Percentiles rank a stretch among this genome's conserved stretches.
phyloP scores from a whole-genome alignment of 345 rosid genomes.

The Draba incana region DNA sequence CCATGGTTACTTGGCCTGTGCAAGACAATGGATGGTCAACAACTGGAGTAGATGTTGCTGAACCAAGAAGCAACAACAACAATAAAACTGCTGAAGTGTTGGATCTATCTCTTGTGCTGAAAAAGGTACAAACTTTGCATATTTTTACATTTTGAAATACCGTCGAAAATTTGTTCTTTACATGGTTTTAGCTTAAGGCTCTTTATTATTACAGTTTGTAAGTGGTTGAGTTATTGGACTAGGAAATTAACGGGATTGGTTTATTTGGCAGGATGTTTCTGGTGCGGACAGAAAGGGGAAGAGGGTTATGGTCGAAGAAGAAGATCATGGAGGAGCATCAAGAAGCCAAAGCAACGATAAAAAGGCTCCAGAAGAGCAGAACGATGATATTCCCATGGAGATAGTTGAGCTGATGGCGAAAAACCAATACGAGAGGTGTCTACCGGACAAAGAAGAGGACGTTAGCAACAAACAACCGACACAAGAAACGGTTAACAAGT shows the following conservation, averaged over 20 bases:
- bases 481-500: conserved; percentile 42
- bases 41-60: conserved; percentile 40
- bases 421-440: conserved; percentile 85
- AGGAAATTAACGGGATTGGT: conserved; percentile 22
- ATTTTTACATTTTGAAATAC: not conserved
- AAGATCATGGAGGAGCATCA: conserved; percentile 42
- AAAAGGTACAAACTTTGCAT: conserved; percentile 52
- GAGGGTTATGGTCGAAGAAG: conserved; percentile 43
- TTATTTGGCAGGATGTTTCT: conserved; percentile 58
- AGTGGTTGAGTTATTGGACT: not conserved
- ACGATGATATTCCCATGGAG: conserved; percentile 95
- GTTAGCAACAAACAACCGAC: conserved; percentile 38
- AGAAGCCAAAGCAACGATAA: conserved; percentile 44
- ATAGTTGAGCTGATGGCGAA: conserved; percentile 95
- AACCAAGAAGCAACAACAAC: conserved; percentile 39
- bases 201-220: not conserved
- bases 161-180: not conserved
- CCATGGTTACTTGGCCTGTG: too few species aligned
- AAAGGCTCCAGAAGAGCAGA: conserved; percentile 61
- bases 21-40: too few species aligned
- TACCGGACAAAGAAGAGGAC: conserved; percentile 62
- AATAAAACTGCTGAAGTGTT: conserved; percentile 43
- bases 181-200: not conserved
- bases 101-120: conserved; percentile 43
- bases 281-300: conserved; percentile 52